Evolutionary conservation across 2,329 filamentous ascomycete species (phyloP).

Genomic region (Sordariomycetes sp.): DNA sequence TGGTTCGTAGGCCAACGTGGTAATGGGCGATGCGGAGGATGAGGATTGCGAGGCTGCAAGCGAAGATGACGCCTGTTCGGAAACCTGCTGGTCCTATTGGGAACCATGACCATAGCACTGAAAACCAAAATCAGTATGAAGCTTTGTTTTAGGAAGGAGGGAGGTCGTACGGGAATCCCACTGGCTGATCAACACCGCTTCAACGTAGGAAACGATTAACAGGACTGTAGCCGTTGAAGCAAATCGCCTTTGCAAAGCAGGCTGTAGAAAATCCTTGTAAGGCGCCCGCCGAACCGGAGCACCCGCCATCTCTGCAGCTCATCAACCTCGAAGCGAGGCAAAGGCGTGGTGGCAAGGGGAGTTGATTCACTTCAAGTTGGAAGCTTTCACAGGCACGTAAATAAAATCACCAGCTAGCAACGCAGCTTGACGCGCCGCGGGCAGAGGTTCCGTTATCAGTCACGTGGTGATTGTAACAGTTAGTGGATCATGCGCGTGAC

Average conservation of each 20-base stretch:
- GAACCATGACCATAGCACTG: slow-evolving; percentile 81
- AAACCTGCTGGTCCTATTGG: slow-evolving; percentile 68
- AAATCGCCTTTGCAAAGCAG: slow-evolving; percentile 79
- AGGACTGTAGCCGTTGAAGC: slow-evolving; percentile 65
- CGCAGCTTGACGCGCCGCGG: not conserved
- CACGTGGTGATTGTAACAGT: too few relatives aligned
- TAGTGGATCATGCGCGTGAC: too few relatives aligned
- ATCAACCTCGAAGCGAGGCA: slow-evolving; percentile 21
- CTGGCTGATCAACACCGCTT: slow-evolving; percentile 60
- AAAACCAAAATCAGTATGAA: slow-evolving; percentile 3
- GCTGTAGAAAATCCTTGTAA: slow-evolving; percentile 88
- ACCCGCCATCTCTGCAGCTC: slow-evolving; percentile 40
- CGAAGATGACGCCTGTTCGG: slow-evolving; percentile 66
- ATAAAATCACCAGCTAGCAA: slow-evolving; percentile 2
- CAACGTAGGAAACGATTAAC: slow-evolving; percentile 61
- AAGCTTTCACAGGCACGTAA: too few relatives aligned
- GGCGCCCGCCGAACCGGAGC: slow-evolving; percentile 46
- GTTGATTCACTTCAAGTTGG: too few relatives aligned
- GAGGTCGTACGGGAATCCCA: slow-evolving; percentile 55
- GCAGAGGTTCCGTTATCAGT: too few relatives aligned
- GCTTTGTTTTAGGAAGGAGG: too few relatives aligned
- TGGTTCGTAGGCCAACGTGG: slow-evolving; percentile 65
- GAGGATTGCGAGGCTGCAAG: slow-evolving; percentile 68
- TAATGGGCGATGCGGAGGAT: slow-evolving; percentile 79
- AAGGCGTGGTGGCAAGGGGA: not conserved